phyloP scores from a whole-genome alignment of 2,329 filamentous ascomycete species.

The Calonectria henricotiae region DNA sequence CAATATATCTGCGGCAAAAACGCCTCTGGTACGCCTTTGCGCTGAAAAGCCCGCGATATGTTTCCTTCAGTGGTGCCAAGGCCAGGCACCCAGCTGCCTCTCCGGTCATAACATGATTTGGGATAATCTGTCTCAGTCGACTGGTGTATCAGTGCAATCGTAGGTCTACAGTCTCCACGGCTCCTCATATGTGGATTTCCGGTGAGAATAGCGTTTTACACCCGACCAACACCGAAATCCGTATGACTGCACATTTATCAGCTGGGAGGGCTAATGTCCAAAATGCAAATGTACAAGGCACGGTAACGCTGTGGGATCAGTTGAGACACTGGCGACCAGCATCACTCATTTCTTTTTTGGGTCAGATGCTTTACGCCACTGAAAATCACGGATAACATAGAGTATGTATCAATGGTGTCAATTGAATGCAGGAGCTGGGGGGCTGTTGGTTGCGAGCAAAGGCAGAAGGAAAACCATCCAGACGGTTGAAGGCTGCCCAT shows the following conservation, averaged over 20 bases:
- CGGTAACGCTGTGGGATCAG: background rate
- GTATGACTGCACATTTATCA: slow-evolving; percentile 1
- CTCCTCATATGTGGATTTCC: slow-evolving; percentile 1
- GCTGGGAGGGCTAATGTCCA: background rate
- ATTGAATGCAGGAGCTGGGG: background rate
- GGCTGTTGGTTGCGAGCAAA: background rate
- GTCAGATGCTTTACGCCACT: background rate
- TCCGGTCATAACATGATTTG: background rate
- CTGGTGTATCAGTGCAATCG: background rate
- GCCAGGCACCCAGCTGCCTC: background rate
- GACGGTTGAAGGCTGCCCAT: background rate
- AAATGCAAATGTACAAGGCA: slow-evolving; percentile 1
- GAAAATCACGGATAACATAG: background rate
- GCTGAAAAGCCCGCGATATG: background rate
- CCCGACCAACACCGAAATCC: slow-evolving; percentile 6
- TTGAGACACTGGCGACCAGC: background rate
- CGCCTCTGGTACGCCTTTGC: background rate
- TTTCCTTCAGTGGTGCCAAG: slow-evolving; percentile 8
- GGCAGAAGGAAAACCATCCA: background rate
- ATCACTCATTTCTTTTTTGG: background rate
- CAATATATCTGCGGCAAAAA: background rate
- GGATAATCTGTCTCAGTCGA: too few species aligned
- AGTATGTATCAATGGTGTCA: background rate
- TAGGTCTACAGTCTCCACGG: background rate
- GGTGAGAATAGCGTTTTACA: background rate